Conservation (phyloP, 257 asterid genomes). For the Lavandula angustifolia region DNA sequence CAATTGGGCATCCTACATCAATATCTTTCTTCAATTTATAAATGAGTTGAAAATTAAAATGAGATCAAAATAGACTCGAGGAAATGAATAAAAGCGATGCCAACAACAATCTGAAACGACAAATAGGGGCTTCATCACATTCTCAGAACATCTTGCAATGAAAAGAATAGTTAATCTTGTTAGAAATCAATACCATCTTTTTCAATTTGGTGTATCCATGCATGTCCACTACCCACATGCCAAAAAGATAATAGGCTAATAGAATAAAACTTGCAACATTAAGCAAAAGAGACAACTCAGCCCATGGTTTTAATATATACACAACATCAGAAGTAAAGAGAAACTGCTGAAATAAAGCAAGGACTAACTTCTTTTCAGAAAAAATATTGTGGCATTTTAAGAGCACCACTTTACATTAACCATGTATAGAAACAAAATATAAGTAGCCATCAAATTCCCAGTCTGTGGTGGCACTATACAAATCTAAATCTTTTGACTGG, state of each 20-base stretch:
- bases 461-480: neutral
- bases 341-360: neutral
- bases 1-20: no score
- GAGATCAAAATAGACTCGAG: constrained; percentile 3
- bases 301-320: neutral
- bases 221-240: neutral
- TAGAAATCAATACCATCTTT: constrained; percentile 8
- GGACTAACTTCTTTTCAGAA: neutral
- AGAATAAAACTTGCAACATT: neutral
- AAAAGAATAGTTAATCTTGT: constrained; percentile 16
- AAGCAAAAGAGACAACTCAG: neutral
- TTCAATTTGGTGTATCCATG: constrained; percentile 5
- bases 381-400: neutral
- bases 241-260: neutral
- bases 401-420: neutral
- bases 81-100: constrained; percentile 4
- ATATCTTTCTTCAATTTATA: constrained; percentile 24
- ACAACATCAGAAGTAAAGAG: constrained; percentile 8
- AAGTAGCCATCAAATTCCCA: neutral
- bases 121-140: constrained; percentile 1
- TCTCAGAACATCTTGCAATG: constrained; percentile 9
- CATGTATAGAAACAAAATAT: neutral
- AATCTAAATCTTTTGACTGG: neutral
- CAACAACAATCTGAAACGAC: constrained; percentile 10
- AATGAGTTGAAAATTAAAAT: neutral